phyloP scores from a whole-genome alignment of 2,329 filamentous ascomycete species.

The Elsinoe fawcettii region DNA sequence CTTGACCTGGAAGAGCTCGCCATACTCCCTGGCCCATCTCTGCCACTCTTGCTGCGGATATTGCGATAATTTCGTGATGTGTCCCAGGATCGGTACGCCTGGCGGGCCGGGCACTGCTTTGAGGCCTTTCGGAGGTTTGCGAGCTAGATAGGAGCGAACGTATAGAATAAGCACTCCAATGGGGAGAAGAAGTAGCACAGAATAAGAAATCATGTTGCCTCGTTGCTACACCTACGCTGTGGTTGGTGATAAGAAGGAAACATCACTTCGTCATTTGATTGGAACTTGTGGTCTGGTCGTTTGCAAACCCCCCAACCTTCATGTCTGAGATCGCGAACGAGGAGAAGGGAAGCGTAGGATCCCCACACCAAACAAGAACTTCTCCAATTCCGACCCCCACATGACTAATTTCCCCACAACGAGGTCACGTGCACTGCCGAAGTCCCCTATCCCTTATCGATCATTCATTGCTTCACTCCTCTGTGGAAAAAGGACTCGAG shows the following conservation, averaged over 20 bases:
- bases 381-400: background rate
- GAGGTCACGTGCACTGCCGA: background rate
- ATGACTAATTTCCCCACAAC: background rate
- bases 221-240: background rate
- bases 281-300: background rate
- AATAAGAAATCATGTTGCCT: background rate
- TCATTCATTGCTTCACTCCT: too few relatives aligned
- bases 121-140: constrained; percentile 17
- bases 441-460: too few relatives aligned
- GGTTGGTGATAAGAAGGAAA: background rate
- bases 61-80: constrained; percentile 30
- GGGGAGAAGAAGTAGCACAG: constrained; percentile 1
- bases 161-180: background rate
- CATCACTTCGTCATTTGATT: background rate
- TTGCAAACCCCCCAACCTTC: background rate
- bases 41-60: constrained; percentile 28
- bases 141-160: constrained; percentile 4
- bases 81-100: constrained; percentile 38
- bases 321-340: background rate
- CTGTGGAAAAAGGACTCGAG: too few relatives aligned
- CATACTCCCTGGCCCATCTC: constrained; percentile 36
- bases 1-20: constrained; percentile 39
- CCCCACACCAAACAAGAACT: background rate
- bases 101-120: constrained; percentile 31
- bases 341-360: background rate